These are phyloP conservation scores for Spathaspora gorwiae DNA, from an alignment of 805 yeast species.

Conservation along the genomic window DNA sequence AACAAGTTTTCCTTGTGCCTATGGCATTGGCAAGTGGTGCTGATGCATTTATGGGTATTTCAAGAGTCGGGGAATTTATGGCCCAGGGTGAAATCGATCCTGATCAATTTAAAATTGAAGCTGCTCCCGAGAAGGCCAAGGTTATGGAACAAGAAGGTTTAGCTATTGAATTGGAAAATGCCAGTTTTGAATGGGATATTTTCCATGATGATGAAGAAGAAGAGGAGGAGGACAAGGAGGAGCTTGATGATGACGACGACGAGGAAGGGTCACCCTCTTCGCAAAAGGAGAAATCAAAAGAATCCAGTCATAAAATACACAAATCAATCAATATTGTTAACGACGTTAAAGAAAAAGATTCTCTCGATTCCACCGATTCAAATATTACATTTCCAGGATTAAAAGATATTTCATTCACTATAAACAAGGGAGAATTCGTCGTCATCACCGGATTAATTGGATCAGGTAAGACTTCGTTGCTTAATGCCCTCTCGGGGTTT, in stretches of 20 bases:
- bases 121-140: constrained; percentile 16
- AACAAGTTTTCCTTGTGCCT: constrained; percentile 66
- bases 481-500: constrained; percentile 34
- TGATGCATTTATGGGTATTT: constrained; percentile 62
- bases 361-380: constrained; percentile 5
- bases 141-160: constrained; percentile 21
- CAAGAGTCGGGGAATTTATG: constrained; percentile 52
- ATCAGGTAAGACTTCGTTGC: constrained; percentile 33
- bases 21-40: constrained; percentile 63
- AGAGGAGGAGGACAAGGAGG: constrained; percentile 5
- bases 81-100: constrained; percentile 40
- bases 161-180: constrained; percentile 20
- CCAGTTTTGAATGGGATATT: constrained; percentile 27
- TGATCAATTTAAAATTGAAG: constrained; percentile 24
- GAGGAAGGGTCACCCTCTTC: not conserved
- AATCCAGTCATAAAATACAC: too few species aligned
- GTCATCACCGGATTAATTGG: constrained; percentile 36
- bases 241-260: too few species aligned
- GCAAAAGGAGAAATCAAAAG: constrained; percentile 5
- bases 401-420: constrained; percentile 18
- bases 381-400: constrained; percentile 25
- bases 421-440: constrained; percentile 30
- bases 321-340: not conserved
- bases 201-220: constrained; percentile 17
- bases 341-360: constrained; percentile 7